These are phyloP conservation scores for Sanghuangporus baumii DNA, from an alignment of 1,284 basidiomycete species.

Conservation along the genomic window DNA sequence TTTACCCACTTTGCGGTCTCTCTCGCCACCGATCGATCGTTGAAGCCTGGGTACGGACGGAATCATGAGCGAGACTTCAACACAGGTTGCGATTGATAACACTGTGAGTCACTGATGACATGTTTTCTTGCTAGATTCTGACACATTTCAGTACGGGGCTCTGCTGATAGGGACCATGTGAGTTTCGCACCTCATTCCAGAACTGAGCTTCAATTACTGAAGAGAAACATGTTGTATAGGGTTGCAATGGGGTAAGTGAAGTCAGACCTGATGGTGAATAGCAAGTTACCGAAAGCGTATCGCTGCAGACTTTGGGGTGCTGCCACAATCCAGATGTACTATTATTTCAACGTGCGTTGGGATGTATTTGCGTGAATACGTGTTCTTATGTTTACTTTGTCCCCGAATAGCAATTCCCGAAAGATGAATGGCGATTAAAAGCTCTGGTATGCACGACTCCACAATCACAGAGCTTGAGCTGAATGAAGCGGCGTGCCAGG, in stretches of 20 bases:
- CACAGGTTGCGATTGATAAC: neutral
- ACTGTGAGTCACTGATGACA: neutral
- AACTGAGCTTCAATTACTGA: neutral
- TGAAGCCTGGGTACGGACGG: neutral
- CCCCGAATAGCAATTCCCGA: constrained; percentile 2
- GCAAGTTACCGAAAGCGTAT: neutral
- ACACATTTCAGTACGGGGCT: neutral
- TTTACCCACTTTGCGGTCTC: neutral
- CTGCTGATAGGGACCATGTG: neutral
- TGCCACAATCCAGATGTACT: constrained; percentile 7
- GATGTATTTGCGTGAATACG: neutral
- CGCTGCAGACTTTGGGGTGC: constrained; percentile 11
- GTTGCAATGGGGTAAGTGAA: constrained; percentile 1
- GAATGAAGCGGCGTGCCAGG: neutral
- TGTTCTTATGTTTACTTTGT: neutral
- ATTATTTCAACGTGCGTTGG: constrained; percentile 12
- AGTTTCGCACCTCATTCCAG: neutral
- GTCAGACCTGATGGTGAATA: neutral
- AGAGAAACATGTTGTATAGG: neutral
- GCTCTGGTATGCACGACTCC: neutral
- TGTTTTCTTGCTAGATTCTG: neutral
- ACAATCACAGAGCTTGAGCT: neutral
- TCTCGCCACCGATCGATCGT: neutral
- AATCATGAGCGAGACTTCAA: neutral
- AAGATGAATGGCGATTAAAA: constrained; percentile 8